These are phyloP conservation scores for Tolypocladium capitatum DNA, from an alignment of 2,329 filamentous ascomycete genomes.

Conservation along the genomic window DNA sequence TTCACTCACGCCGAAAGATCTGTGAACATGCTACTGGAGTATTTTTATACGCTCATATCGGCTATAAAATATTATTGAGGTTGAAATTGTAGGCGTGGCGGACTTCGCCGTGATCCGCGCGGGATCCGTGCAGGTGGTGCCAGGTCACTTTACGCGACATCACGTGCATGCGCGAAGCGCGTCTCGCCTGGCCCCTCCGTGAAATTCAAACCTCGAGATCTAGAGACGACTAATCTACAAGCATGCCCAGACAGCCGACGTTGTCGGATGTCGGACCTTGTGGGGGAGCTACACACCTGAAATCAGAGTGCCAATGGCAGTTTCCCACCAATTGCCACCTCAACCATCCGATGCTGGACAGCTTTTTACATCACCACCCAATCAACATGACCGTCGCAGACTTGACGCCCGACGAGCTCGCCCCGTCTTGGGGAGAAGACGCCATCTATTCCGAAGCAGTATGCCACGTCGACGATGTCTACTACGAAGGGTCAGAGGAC, in stretches of 20 bases:
- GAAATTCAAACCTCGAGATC: not conserved
- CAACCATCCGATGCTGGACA: not conserved
- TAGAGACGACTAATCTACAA: not conserved
- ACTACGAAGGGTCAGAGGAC: slow-evolving; percentile 44
- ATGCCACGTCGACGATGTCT: slow-evolving; percentile 29
- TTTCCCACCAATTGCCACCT: no score
- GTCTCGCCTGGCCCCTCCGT: slow-evolving; percentile 6
- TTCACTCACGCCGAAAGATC: not conserved
- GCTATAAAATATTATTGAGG: no score
- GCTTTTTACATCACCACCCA: not conserved
- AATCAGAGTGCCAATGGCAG: not conserved
- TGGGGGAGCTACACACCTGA: not conserved
- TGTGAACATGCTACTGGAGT: not conserved
- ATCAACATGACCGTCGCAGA: slow-evolving; percentile 6
- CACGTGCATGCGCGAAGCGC: slow-evolving; percentile 23
- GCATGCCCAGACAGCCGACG: not conserved
- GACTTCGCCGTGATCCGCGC: not conserved
- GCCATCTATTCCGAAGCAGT: slow-evolving; percentile 33
- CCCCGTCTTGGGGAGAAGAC: slow-evolving; percentile 14
- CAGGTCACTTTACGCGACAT: slow-evolving; percentile 18
- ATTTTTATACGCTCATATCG: no score
- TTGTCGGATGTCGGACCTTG: not conserved
- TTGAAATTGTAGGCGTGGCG: not conserved
- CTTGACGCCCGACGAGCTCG: slow-evolving; percentile 4
- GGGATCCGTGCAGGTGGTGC: not conserved